phyloP scores from a whole-genome alignment of 202 grass and related monocot species.

The Brachypodium distachyon region DNA sequence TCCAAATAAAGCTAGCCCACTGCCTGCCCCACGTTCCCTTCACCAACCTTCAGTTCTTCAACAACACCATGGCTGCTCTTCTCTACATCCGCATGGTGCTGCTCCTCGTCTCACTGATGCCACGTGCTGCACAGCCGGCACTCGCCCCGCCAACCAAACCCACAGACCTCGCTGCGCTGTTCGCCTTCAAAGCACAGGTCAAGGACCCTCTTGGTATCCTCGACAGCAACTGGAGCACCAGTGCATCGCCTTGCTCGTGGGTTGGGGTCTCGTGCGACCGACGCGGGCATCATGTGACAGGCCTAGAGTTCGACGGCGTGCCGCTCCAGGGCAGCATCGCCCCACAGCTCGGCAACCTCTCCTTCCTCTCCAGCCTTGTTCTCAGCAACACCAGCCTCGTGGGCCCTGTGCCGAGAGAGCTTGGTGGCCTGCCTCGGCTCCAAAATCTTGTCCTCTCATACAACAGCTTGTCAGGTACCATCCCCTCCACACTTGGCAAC shows the following conservation, averaged over 20 bases:
- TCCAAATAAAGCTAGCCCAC: background rate
- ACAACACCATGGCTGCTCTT: background rate
- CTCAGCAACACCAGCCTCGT: constrained; percentile 12
- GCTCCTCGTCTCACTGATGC: background rate
- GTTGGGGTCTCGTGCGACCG: constrained; percentile 26
- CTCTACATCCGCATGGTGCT: background rate
- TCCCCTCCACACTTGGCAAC: constrained; percentile 26
- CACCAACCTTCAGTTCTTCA: background rate
- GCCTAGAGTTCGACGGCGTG: background rate
- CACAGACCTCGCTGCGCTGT: constrained; percentile 36
- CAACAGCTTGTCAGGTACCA: constrained; percentile 25
- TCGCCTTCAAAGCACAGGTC: constrained; percentile 48
- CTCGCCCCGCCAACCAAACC: background rate
- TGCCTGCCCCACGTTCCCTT: background rate
- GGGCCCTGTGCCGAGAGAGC: constrained; percentile 13
- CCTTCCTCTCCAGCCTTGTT: constrained; percentile 28
- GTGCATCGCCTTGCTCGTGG: constrained; percentile 44
- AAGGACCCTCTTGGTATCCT: constrained; percentile 36
- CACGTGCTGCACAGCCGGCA: background rate
- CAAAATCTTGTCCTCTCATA: background rate
- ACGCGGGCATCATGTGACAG: constrained; percentile 12
- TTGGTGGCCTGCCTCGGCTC: constrained; percentile 15
- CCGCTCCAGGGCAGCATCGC: constrained; percentile 17
- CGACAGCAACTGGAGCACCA: constrained; percentile 35
- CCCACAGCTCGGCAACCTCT: constrained; percentile 30